phyloP scores from a whole-genome alignment of 495 filamentous ascomycete genomes.

The Penicillium silybi region DNA sequence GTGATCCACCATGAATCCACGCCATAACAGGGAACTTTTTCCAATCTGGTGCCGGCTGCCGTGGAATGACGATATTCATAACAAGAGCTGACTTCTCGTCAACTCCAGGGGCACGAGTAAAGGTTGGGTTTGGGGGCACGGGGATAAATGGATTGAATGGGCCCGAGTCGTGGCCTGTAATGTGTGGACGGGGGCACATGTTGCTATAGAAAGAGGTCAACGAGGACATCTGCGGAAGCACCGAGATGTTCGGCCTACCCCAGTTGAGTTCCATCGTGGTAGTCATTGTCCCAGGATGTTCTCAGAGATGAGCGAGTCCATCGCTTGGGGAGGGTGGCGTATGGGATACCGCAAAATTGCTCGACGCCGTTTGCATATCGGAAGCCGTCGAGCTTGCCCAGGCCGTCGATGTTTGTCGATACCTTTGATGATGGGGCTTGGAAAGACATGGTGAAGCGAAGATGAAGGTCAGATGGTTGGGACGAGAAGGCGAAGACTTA shows the following conservation, averaged over 20 bases:
- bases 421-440: conserved; percentile 1
- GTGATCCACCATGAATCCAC: conserved; percentile 11
- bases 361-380: conserved; percentile 8
- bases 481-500: too few relatives aligned
- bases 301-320: conserved; percentile 10
- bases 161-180: background rate
- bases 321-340: conserved; percentile 6
- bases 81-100: conserved; percentile 9
- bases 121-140: conserved; percentile 7
- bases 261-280: conserved; percentile 13
- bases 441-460: conserved; percentile 5
- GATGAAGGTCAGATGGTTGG: background rate
- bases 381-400: conserved; percentile 5
- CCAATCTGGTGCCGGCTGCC: background rate
- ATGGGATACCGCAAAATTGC: conserved; percentile 13
- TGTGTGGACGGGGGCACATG: conserved; percentile 5
- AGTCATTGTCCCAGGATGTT: conserved; percentile 7
- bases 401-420: conserved; percentile 1
- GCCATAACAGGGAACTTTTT: conserved; percentile 7
- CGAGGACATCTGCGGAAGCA: background rate
- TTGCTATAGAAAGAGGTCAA: background rate
- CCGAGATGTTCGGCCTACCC: background rate
- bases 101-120: background rate
- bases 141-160: conserved; percentile 10
- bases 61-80: conserved; percentile 4